Conservation (phyloP, 2,329 filamentous ascomycete genomes). For the Fusarium algeriense region DNA sequence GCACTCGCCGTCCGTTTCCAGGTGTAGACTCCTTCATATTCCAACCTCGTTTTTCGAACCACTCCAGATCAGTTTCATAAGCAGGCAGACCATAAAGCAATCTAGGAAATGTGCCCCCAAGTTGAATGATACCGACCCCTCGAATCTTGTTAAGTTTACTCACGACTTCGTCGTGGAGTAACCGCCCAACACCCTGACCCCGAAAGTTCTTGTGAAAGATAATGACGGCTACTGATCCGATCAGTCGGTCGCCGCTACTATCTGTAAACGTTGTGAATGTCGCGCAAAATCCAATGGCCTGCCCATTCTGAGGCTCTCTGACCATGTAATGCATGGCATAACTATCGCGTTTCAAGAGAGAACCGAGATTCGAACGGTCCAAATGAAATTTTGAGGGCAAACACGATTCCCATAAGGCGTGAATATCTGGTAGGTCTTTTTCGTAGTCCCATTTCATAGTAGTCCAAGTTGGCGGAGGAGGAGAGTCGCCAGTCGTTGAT, state of each 20-base stretch:
- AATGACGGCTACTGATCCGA: constrained; percentile 68
- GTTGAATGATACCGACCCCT: constrained; percentile 66
- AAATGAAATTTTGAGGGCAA: constrained; percentile 60
- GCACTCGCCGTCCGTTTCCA: constrained; percentile 63
- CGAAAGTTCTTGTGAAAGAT: constrained; percentile 64
- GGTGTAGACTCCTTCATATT: constrained; percentile 57
- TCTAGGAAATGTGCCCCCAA: constrained; percentile 70
- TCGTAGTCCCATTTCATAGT: constrained; percentile 56
- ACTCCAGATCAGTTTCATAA: constrained; percentile 58
- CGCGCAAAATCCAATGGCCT: constrained; percentile 69
- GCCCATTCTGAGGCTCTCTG: constrained; percentile 56
- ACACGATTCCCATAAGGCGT: constrained; percentile 63
- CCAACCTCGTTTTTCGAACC: constrained; percentile 69
- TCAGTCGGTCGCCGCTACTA: constrained; percentile 62
- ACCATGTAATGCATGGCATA: constrained; percentile 70
- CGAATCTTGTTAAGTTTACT: constrained; percentile 62
- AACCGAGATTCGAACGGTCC: constrained; percentile 55
- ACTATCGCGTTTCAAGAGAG: constrained; percentile 65
- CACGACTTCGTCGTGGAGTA: constrained; percentile 65
- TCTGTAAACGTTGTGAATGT: constrained; percentile 70
- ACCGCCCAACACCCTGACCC: constrained; percentile 64
- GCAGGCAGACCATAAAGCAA: constrained; percentile 66
- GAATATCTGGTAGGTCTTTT: constrained; percentile 56
- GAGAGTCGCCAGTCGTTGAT: constrained; percentile 23
- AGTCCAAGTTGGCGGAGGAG: constrained; percentile 55